Evolutionary conservation across 805 yeast species (phyloP).

Genomic region (Yarrowia porcina): DNA sequence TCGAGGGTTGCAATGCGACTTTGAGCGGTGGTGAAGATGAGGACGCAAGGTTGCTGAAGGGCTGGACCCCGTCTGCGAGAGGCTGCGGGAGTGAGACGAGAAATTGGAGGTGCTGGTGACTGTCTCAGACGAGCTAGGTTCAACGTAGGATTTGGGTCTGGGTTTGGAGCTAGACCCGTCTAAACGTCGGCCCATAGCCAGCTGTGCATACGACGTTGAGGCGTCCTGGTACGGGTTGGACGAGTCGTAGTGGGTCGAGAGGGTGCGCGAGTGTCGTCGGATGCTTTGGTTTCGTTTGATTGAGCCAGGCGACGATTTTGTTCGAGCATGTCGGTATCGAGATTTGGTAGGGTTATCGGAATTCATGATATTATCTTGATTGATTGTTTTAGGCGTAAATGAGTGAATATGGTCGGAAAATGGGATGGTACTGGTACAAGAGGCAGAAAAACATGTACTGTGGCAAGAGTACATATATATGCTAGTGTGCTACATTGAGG

Average conservation of each 20-base stretch:
- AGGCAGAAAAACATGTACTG: background rate
- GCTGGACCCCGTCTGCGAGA: background rate
- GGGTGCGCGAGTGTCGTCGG: background rate
- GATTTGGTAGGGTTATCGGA: background rate
- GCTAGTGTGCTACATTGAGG: too few relatives aligned
- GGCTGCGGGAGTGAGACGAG: slow-evolving; percentile 1
- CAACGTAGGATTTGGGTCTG: background rate
- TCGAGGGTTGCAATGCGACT: background rate
- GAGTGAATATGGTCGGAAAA: slow-evolving; percentile 12
- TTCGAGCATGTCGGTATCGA: background rate
- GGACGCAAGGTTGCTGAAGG: background rate
- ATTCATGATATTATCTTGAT: too few relatives aligned
- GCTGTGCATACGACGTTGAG: background rate
- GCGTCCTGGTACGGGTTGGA: slow-evolving; percentile 11
- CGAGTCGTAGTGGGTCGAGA: background rate
- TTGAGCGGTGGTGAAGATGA: slow-evolving; percentile 3
- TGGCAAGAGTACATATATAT: background rate
- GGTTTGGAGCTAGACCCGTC: background rate
- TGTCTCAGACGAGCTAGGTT: background rate
- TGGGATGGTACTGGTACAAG: background rate
- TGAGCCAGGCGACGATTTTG: slow-evolving; percentile 1
- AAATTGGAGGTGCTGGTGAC: background rate
- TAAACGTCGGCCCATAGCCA: background rate
- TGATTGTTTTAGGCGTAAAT: too few relatives aligned
- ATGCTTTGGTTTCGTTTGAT: slow-evolving; percentile 8